Evolutionary conservation across 225 moss, liverwort and hornwort species (phyloP).

Genomic region (Pseudoscleropodium purum): DNA sequence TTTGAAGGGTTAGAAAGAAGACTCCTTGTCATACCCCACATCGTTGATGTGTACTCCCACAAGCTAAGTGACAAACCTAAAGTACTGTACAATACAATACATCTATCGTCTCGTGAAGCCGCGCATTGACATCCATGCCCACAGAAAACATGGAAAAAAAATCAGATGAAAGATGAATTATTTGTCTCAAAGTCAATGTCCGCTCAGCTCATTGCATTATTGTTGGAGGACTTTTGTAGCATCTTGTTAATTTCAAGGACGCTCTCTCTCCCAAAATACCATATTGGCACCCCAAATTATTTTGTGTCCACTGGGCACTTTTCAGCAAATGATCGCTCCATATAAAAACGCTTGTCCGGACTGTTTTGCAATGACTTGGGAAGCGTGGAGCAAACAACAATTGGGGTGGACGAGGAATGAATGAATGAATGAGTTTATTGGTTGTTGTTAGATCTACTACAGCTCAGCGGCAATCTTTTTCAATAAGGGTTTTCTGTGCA

Average conservation of each 20-base stretch:
- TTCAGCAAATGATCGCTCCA: background rate
- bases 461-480: background rate
- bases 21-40: background rate
- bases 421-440: background rate
- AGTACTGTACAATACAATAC: too few relatives aligned
- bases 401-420: background rate
- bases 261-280: background rate
- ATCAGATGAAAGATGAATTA: background rate
- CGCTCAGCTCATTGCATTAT: too few relatives aligned
- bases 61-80: background rate
- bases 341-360: background rate
- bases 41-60: too few relatives aligned
- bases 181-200: background rate
- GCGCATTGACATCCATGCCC: background rate
- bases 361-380: background rate
- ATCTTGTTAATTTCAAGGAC: too few relatives aligned
- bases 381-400: background rate
- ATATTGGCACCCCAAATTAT: background rate
- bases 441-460: background rate
- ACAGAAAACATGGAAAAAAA: background rate
- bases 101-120: background rate
- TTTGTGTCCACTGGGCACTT: background rate
- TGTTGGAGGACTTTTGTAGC: background rate
- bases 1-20: background rate
- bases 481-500: background rate